phyloP scores from a whole-genome alignment of 371 early-diverging fungal species.

The Mortierella sp. region DNA sequence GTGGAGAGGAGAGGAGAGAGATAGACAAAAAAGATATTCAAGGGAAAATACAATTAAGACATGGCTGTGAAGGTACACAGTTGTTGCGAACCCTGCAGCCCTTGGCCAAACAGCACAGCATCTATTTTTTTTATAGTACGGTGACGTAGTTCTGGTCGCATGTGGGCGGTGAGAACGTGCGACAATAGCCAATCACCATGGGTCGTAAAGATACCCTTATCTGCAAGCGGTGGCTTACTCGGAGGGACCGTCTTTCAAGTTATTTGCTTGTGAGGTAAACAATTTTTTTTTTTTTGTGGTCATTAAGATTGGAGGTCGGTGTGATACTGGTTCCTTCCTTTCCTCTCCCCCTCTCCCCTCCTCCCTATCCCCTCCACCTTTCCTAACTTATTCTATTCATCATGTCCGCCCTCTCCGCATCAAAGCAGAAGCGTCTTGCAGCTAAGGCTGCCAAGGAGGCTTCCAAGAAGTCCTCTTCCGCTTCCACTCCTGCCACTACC shows the following conservation, averaged over 20 bases:
- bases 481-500: slow-evolving; percentile 58
- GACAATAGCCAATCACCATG: not conserved
- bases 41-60: not conserved
- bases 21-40: not conserved
- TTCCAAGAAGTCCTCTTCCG: slow-evolving; percentile 48
- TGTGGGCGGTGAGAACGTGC: too few species aligned
- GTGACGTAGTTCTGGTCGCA: too few species aligned
- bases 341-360: slow-evolving; percentile 1
- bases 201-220: not conserved
- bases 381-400: not conserved
- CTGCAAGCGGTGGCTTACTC: not conserved
- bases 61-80: not conserved
- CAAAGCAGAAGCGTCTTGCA: slow-evolving; percentile 88
- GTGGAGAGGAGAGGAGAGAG: not conserved
- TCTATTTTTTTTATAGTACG: too few species aligned
- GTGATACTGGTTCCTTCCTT: slow-evolving; percentile 5
- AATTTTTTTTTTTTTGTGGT: not conserved
- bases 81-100: too few species aligned
- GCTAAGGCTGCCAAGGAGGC: slow-evolving; percentile 77
- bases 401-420: slow-evolving; percentile 67
- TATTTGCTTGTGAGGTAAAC: not conserved
- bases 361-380: not conserved
- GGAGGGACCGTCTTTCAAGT: slow-evolving; percentile 4
- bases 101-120: too few species aligned
- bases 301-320: not conserved